phyloP scores from a whole-genome alignment of 2,329 filamentous ascomycete species.

The Periconia digitata region DNA sequence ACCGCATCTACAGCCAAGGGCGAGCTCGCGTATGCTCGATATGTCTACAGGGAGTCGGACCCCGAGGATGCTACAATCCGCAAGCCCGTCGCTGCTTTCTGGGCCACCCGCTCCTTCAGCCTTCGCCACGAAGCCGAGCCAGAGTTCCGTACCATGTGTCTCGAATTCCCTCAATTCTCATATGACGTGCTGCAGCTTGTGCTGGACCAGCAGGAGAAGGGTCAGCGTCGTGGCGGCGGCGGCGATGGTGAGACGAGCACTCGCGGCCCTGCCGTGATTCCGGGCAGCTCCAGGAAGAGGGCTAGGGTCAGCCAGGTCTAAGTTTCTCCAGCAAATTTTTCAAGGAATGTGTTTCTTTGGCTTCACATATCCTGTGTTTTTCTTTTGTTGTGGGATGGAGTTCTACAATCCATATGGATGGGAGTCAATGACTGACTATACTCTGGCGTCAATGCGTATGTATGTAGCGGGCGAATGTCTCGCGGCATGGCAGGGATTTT shows the following conservation, averaged over 20 bases:
- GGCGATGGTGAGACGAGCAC: constrained; percentile 20
- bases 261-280: constrained; percentile 41
- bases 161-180: constrained; percentile 88
- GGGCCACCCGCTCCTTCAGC: constrained; percentile 78
- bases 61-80: constrained; percentile 72
- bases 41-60: constrained; percentile 78
- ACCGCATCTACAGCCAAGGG: constrained; percentile 84
- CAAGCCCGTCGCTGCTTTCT: constrained; percentile 85
- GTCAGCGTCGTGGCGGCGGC: constrained; percentile 18
- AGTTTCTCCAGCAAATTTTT: too few relatives aligned
- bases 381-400: not conserved
- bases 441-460: not conserved
- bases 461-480: not conserved
- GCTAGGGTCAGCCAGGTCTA: constrained; percentile 32
- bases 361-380: not conserved
- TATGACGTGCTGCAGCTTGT: constrained; percentile 82
- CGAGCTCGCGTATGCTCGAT: constrained; percentile 89
- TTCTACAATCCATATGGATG: not conserved
- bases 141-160: constrained; percentile 80
- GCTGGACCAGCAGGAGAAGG: constrained; percentile 54
- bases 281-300: constrained; percentile 36
- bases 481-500: too few relatives aligned
- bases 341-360: too few relatives aligned
- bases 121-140: constrained; percentile 82
- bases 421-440: not conserved